phyloP scores from a whole-genome alignment of 164 flowering plant genomes.

The Magnolia sinica region DNA sequence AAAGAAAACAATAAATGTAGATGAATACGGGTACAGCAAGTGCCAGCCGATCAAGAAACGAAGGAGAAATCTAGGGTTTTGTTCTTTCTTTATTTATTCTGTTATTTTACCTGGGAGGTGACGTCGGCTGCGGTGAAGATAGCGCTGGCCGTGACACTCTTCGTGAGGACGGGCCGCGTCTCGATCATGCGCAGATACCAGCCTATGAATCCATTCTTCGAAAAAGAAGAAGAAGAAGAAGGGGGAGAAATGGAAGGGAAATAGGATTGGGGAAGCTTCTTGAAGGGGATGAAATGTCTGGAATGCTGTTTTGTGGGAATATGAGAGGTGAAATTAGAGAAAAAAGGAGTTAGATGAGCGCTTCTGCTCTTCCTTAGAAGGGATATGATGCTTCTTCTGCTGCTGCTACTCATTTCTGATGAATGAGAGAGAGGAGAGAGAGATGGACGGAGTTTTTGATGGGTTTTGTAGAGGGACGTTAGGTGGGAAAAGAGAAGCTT shows the following conservation, averaged over 20 bases:
- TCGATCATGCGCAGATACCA: constrained; percentile 85
- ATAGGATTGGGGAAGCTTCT: neutral
- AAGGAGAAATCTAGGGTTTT: too few species aligned
- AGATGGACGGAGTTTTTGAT: neutral
- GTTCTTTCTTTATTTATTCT: neutral
- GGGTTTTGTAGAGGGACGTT: neutral
- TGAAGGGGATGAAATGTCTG: neutral
- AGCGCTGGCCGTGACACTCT: constrained; percentile 59
- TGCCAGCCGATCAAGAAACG: too few species aligned
- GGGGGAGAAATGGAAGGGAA: neutral
- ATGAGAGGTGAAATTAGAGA: neutral
- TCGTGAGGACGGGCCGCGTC: constrained; percentile 67
- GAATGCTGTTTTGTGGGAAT: neutral
- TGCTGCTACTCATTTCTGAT: neutral
- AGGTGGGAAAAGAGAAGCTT: neutral
- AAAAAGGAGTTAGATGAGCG: neutral
- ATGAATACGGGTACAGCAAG: too few species aligned
- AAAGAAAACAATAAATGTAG: too few species aligned
- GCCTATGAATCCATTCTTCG: constrained; percentile 37
- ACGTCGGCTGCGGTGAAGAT: constrained; percentile 81
- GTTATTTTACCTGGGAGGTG: constrained; percentile 64
- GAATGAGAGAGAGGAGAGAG: neutral
- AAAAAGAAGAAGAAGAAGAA: neutral
- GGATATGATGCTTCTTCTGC: neutral
- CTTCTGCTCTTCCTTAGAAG: neutral